Percentiles rank a stretch among this genome's conserved stretches.
These are phyloP conservation scores for Oryza meyeriana DNA, from an alignment of 176 grass and related monocot genomes.

Conservation along the genomic window DNA sequence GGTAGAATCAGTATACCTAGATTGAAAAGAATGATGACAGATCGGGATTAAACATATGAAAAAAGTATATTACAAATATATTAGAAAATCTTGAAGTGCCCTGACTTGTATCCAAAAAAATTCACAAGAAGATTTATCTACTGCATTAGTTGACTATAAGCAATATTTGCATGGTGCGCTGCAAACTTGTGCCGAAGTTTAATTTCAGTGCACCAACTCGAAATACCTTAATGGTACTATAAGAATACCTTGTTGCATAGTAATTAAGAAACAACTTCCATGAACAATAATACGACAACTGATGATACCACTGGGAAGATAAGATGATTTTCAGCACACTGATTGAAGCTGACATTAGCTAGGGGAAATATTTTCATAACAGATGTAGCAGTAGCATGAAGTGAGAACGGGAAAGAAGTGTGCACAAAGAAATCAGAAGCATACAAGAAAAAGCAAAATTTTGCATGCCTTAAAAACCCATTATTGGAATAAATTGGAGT, in stretches of 20 bases:
- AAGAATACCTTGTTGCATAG: neutral
- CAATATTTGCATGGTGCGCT: neutral
- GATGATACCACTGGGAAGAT: neutral
- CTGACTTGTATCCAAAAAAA: neutral
- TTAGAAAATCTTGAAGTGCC: neutral
- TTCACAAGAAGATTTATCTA: neutral
- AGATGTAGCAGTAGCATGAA: neutral
- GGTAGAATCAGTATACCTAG: constrained; percentile 80
- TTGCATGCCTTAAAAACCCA: neutral
- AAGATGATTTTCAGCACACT: neutral
- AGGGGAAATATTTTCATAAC: neutral
- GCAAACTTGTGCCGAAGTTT: neutral
- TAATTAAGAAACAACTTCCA: neutral
- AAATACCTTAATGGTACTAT: neutral
- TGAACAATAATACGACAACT: neutral
- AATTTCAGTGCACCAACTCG: neutral
- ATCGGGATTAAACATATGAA: neutral
- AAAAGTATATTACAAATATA: neutral
- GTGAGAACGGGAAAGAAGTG: neutral
- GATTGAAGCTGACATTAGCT: neutral
- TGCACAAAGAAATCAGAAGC: constrained; percentile 3
- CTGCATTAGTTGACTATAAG: neutral
- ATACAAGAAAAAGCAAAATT: neutral
- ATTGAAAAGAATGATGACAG: constrained; percentile 15
- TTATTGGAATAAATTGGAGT: neutral